A percentile compares a stretch with the other conserved stretches of the same genome.
Conservation (phyloP, 2,329 filamentous ascomycete genomes). For the Thelonectria rubi region DNA sequence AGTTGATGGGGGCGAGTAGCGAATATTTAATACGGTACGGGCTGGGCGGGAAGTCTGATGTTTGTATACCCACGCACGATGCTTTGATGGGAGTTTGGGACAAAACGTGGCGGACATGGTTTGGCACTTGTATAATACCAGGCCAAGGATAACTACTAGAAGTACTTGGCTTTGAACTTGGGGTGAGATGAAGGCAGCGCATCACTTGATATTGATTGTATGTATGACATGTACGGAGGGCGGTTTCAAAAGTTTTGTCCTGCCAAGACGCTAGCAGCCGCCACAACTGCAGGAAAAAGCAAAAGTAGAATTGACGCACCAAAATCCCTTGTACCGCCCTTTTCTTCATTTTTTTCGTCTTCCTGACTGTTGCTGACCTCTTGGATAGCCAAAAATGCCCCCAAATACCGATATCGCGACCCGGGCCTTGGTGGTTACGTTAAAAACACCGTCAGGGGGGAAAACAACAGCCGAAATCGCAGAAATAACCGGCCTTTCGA, state of each 20-base stretch:
- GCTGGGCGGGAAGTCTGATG: slow-evolving; percentile 5
- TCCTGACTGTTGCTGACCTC: neutral
- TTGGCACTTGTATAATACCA: slow-evolving; percentile 16
- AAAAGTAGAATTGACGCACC: neutral
- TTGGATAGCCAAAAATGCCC: neutral
- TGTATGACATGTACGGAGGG: neutral
- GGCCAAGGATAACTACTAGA: no score
- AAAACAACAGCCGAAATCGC: slow-evolving; percentile 6
- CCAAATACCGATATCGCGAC: slow-evolving; percentile 16
- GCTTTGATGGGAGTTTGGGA: slow-evolving; percentile 16
- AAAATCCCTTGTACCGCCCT: neutral
- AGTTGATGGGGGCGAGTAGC: slow-evolving; percentile 10
- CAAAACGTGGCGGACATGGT: neutral
- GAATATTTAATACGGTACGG: slow-evolving; percentile 1
- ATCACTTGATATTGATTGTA: neutral
- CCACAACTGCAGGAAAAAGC: slow-evolving; percentile 5
- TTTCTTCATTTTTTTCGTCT: neutral
- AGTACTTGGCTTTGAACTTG: neutral
- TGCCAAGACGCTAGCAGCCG: slow-evolving; percentile 11
- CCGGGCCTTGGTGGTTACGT: slow-evolving; percentile 3
- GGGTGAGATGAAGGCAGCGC: neutral
- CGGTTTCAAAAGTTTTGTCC: slow-evolving; percentile 11
- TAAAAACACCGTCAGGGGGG: neutral
- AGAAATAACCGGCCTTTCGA: slow-evolving; percentile 1
- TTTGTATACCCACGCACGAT: slow-evolving; percentile 14